A percentile compares a stretch with the other conserved stretches of the same genome.
phyloP scores from a whole-genome alignment of 768 basidiomycete species.

The Xerocomellus amylosporus region DNA sequence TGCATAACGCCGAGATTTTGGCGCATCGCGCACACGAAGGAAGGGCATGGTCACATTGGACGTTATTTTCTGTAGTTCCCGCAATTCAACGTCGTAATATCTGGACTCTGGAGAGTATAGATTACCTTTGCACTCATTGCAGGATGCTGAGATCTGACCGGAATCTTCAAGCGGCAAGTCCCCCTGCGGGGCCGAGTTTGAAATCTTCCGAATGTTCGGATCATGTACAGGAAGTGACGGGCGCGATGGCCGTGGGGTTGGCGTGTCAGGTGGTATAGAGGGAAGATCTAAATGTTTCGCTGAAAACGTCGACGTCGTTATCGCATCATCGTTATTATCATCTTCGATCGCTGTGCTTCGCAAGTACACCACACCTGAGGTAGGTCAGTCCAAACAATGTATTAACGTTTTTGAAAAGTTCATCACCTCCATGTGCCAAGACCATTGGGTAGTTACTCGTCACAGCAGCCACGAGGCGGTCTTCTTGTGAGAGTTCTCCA shows the following conservation, averaged over 20 bases:
- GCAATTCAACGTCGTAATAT: background rate
- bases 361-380: slow-evolving; percentile 1
- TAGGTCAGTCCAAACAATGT: background rate
- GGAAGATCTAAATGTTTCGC: too few relatives aligned
- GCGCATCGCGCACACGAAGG: too few relatives aligned
- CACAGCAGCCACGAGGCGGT: background rate
- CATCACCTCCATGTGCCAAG: background rate
- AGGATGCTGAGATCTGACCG: background rate
- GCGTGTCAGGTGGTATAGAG: background rate
- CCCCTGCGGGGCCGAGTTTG: too few relatives aligned
- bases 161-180: background rate
- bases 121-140: background rate
- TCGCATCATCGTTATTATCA: too few relatives aligned
- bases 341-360: too few relatives aligned
- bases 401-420: too few relatives aligned
- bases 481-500: background rate
- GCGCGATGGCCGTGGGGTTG: background rate
- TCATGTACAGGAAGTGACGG: too few relatives aligned
- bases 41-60: too few relatives aligned
- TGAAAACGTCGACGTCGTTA: too few relatives aligned
- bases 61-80: background rate
- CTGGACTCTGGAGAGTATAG: background rate
- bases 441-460: background rate
- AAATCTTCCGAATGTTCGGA: too few relatives aligned
- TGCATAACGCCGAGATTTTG: too few relatives aligned